phyloP scores from a whole-genome alignment of 2,329 filamentous ascomycete genomes.

The Zymoseptoria passerinii region DNA sequence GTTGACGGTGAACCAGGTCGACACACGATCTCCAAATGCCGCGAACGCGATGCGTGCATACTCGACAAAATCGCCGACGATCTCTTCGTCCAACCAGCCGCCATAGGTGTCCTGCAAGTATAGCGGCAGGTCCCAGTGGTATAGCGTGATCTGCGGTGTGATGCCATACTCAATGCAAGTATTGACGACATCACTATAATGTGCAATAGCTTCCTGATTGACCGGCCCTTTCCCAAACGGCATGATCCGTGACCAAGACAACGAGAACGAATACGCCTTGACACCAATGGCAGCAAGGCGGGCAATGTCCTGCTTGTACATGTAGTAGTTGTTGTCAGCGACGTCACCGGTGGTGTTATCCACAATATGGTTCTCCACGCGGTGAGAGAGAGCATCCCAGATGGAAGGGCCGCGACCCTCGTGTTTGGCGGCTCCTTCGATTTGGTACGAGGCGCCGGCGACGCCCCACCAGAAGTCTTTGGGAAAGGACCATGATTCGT shows the following conservation, averaged over 20 bases:
- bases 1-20: constrained; percentile 37
- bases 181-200: constrained; percentile 44
- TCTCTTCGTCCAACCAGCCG: constrained; percentile 32
- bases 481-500: constrained; percentile 16
- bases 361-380: constrained; percentile 28
- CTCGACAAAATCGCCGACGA: constrained; percentile 32
- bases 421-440: constrained; percentile 26
- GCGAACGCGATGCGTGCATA: constrained; percentile 34
- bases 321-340: constrained; percentile 10
- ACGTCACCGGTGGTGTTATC: constrained; percentile 26
- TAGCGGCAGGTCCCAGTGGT: constrained; percentile 35
- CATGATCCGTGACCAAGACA: constrained; percentile 43
- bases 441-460: constrained; percentile 28
- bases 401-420: constrained; percentile 26
- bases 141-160: constrained; percentile 39
- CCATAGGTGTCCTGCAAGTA: constrained; percentile 34
- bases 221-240: constrained; percentile 42
- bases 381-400: constrained; percentile 22
- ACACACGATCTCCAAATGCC: constrained; percentile 33
- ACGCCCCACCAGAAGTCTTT: constrained; percentile 27
- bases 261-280: constrained; percentile 35
- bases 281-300: constrained; percentile 35
- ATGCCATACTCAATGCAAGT: constrained; percentile 36
- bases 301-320: constrained; percentile 17
- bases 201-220: constrained; percentile 39